A percentile compares a stretch with the other conserved stretches of the same genome.
These are phyloP conservation scores for Blastomyces parvus DNA, from an alignment of 2,329 filamentous ascomycete species.

Conservation along the genomic window DNA sequence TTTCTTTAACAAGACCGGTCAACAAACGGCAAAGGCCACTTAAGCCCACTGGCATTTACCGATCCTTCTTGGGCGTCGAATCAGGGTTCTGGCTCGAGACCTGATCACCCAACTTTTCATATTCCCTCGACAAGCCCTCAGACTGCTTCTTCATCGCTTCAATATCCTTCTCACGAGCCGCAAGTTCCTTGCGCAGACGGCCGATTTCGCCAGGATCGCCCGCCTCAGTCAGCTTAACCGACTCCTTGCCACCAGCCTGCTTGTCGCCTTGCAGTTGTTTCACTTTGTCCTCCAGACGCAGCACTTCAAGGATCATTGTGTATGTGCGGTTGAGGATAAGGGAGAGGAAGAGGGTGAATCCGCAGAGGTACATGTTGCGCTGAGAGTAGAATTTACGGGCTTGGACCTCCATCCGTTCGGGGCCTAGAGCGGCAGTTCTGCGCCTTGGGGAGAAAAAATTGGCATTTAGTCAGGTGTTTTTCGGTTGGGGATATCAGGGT, in stretches of 20 bases:
- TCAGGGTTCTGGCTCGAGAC: constrained; percentile 37
- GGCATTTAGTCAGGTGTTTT: constrained; percentile 10
- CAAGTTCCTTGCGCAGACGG: constrained; percentile 62
- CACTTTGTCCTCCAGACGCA: constrained; percentile 85
- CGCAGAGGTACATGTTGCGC: constrained; percentile 99
- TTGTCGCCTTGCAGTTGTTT: constrained; percentile 67
- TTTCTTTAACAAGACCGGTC: neutral
- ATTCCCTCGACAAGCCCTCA: constrained; percentile 72
- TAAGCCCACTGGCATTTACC: constrained; percentile 29
- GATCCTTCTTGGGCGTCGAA: constrained; percentile 46
- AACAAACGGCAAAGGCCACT: neutral
- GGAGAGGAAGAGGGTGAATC: constrained; percentile 97
- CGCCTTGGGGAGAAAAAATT: constrained; percentile 17
- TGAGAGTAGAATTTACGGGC: constrained; percentile 99
- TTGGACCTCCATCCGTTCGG: constrained; percentile 95
- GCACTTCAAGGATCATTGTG: constrained; percentile 86
- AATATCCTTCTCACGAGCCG: constrained; percentile 70
- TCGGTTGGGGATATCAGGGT: neutral
- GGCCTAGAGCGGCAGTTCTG: constrained; percentile 66
- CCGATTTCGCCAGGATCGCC: constrained; percentile 65
- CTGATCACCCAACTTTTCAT: constrained; percentile 76
- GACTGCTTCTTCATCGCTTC: constrained; percentile 88
- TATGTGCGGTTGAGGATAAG: constrained; percentile 97
- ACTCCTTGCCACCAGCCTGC: constrained; percentile 53
- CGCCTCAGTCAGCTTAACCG: constrained; percentile 60